Evolutionary conservation across 768 basidiomycete species (phyloP).

Genomic region (Collybiopsis confluens): DNA sequence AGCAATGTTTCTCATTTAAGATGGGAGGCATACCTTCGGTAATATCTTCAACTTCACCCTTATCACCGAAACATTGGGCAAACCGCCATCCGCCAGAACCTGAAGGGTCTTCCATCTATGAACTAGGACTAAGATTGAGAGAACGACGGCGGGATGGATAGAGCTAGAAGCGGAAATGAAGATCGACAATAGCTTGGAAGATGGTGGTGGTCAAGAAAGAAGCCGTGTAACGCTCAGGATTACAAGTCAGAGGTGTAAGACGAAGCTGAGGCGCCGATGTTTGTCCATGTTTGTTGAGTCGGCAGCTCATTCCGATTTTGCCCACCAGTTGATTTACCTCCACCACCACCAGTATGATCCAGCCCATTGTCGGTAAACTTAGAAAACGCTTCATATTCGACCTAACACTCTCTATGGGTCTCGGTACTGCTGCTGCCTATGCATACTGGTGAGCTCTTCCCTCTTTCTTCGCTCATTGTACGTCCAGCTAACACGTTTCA

Average conservation of each 20-base stretch:
- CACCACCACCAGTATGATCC: constrained; percentile 58
- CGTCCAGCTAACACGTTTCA: constrained; percentile 21
- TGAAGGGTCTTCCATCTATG: constrained; percentile 71
- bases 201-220: constrained; percentile 5
- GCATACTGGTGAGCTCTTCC: constrained; percentile 71
- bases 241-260: not conserved
- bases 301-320: constrained; percentile 17
- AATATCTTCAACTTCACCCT: constrained; percentile 98
- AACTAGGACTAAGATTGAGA: not conserved
- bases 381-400: constrained; percentile 92
- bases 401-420: constrained; percentile 66
- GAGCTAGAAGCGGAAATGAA: not conserved
- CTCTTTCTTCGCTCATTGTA: constrained; percentile 11
- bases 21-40: constrained; percentile 75
- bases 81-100: constrained; percentile 94
- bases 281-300: constrained; percentile 20
- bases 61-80: constrained; percentile 99
- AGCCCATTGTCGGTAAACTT: constrained; percentile 90
- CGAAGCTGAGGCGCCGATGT: constrained; percentile 11
- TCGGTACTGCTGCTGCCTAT: constrained; percentile 73
- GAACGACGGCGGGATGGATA: not conserved
- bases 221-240: constrained; percentile 8
- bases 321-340: constrained; percentile 15
- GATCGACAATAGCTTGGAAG: not conserved
- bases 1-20: not conserved